A percentile compares a stretch with the other conserved stretches of the same genome.
phyloP scores from a whole-genome alignment of 2,329 filamentous ascomycete species.

The Pseudogymnoascus sp. region DNA sequence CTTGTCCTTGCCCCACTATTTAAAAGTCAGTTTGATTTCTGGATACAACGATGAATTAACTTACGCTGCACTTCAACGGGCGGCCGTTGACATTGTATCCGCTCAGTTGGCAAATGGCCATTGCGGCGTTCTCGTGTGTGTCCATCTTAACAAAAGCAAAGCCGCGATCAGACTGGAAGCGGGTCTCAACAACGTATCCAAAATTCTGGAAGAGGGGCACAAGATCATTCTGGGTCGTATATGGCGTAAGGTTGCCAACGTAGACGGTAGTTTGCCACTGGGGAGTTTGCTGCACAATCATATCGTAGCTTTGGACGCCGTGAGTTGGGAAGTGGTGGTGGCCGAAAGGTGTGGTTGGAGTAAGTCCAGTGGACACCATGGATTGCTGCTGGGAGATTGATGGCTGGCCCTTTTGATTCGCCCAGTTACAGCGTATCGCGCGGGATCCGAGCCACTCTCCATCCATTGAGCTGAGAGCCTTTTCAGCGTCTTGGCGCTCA shows the following conservation, averaged over 20 bases:
- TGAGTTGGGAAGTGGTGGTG: slow-evolving; percentile 98
- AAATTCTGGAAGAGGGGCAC: slow-evolving; percentile 99
- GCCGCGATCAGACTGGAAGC: slow-evolving; percentile 94
- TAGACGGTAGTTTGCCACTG: slow-evolving; percentile 98
- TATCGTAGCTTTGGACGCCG: slow-evolving; percentile 93
- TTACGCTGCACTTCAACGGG: slow-evolving; percentile 95
- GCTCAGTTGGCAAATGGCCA: slow-evolving; percentile 96
- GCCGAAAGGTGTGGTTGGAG: slow-evolving; percentile 88
- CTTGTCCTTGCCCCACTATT: slow-evolving; percentile 97
- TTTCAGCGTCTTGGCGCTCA: slow-evolving; percentile 87
- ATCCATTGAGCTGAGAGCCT: slow-evolving; percentile 95
- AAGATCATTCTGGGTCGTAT: slow-evolving; percentile 92
- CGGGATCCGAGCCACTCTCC: slow-evolving; percentile 98
- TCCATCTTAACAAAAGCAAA: slow-evolving; percentile 99
- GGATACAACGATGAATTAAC: slow-evolving; percentile 33
- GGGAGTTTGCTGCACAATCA: slow-evolving; percentile 90
- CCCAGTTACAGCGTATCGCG: slow-evolving; percentile 99
- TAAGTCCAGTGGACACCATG: slow-evolving; percentile 97
- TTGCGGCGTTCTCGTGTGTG: slow-evolving; percentile 91
- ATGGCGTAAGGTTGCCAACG: slow-evolving; percentile 93
- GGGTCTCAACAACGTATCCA: slow-evolving; percentile 91
- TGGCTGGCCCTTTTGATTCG: slow-evolving; percentile 98
- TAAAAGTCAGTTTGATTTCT: slow-evolving; percentile 27
- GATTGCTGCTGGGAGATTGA: slow-evolving; percentile 97
- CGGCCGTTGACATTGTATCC: slow-evolving; percentile 97